A percentile compares a stretch with the other conserved stretches of the same genome.
Evolutionary conservation across 352 stramenopile species (phyloP).

Genomic region (Elongisporangium prolatum): DNA sequence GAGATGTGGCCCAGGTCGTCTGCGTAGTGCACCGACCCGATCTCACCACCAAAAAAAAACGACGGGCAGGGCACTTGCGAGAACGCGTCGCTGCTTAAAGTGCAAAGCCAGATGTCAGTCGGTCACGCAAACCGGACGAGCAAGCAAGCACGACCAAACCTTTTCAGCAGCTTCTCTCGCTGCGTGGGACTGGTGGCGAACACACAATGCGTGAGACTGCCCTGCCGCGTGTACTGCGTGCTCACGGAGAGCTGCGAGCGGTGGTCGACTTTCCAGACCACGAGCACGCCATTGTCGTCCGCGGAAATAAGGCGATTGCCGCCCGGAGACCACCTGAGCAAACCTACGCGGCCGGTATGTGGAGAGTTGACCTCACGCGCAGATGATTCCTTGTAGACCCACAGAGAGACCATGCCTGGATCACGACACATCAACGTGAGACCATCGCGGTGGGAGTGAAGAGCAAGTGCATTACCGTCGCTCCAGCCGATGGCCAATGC

Average conservation of each 20-base stretch:
- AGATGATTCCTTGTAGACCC: conserved; percentile 66
- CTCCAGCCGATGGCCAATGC: conserved; percentile 83
- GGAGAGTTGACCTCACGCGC: conserved; percentile 78
- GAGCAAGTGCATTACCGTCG: conserved; percentile 33
- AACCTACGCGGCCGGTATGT: conserved; percentile 68
- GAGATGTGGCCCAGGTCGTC: conserved; percentile 92
- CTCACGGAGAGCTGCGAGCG: conserved; percentile 72
- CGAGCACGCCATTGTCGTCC: conserved; percentile 80
- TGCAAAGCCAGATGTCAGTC: neutral
- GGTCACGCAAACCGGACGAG: no score
- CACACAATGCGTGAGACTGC: conserved; percentile 82
- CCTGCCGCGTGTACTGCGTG: conserved; percentile 84
- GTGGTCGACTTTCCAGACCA: conserved; percentile 84
- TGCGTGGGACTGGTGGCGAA: conserved; percentile 59
- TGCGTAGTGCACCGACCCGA: conserved; percentile 86
- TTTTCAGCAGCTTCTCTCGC: conserved; percentile 36
- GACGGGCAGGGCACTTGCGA: conserved; percentile 59
- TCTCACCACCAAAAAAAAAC: conserved; percentile 94
- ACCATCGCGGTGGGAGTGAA: no score
- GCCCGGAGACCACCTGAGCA: conserved; percentile 83
- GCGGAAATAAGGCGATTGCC: conserved; percentile 88
- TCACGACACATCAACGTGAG: conserved; percentile 3
- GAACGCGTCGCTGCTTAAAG: conserved; percentile 31
- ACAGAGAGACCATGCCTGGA: conserved; percentile 79
- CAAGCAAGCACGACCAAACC: conserved; percentile 11